A percentile compares a stretch with the other conserved stretches of the same genome.
These are phyloP conservation scores for Mortierella sp. DNA, from an alignment of 371 early-diverging fungal genomes.

Conservation along the genomic window DNA sequence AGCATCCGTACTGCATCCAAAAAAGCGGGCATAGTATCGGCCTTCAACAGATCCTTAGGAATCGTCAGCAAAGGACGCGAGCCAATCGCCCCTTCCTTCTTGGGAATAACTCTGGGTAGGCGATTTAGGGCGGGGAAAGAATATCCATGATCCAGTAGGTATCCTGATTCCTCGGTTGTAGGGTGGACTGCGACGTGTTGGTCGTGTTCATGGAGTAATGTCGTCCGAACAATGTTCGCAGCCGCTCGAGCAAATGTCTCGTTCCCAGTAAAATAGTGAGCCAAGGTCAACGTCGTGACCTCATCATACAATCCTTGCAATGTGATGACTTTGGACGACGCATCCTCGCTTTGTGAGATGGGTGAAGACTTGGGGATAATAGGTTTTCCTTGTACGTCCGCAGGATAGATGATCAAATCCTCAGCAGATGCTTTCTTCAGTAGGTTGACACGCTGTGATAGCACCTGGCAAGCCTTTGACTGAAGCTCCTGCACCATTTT, in stretches of 20 bases:
- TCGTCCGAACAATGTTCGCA: slow-evolving; percentile 70
- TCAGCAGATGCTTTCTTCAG: slow-evolving; percentile 54
- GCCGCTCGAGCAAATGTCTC: slow-evolving; percentile 69
- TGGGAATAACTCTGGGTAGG: slow-evolving; percentile 64
- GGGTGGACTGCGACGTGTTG: slow-evolving; percentile 62
- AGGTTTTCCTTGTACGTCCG: slow-evolving; percentile 45
- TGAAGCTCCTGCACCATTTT: slow-evolving; percentile 57
- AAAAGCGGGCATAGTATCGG: slow-evolving; percentile 58
- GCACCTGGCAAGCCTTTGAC: slow-evolving; percentile 56
- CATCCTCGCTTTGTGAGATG: slow-evolving; percentile 23
- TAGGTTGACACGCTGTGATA: slow-evolving; percentile 40
- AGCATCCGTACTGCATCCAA: slow-evolving; percentile 69
- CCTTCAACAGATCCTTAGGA: slow-evolving; percentile 47
- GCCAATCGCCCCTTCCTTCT: slow-evolving; percentile 56
- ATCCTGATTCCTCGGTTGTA: slow-evolving; percentile 68
- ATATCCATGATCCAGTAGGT: slow-evolving; percentile 71
- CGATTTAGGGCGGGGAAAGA: slow-evolving; percentile 71
- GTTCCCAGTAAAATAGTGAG: slow-evolving; percentile 68
- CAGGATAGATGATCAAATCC: slow-evolving; percentile 38
- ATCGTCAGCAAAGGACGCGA: slow-evolving; percentile 40
- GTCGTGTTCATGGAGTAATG: slow-evolving; percentile 65
- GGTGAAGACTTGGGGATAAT: slow-evolving; percentile 26
- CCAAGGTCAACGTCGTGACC: slow-evolving; percentile 68
- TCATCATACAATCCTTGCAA: slow-evolving; percentile 61
- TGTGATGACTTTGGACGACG: slow-evolving; percentile 43